These are phyloP conservation scores for Alisma plantagoaquatica DNA, from an alignment of 106 monocot species.

Conservation along the genomic window DNA sequence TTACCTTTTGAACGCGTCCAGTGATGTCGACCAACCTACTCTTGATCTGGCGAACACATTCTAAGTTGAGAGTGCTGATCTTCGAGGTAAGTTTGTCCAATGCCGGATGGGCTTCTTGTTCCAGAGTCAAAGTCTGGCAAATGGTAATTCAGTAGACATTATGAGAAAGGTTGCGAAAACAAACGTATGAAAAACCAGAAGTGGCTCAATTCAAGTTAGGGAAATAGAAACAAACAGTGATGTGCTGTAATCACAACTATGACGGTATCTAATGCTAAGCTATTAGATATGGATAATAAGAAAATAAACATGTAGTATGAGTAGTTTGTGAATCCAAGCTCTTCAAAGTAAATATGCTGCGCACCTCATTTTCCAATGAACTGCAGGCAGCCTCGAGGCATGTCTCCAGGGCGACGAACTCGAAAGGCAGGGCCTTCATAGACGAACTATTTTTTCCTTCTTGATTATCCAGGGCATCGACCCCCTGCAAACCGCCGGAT, in stretches of 20 bases:
- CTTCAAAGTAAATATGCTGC: no score
- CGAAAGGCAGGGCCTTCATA: constrained; percentile 39
- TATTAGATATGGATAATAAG: no score
- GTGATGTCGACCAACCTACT: constrained; percentile 58
- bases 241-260: no score
- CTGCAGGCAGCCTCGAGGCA: constrained; percentile 70
- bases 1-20: constrained; percentile 79
- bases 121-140: constrained; percentile 37
- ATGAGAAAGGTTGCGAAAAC: not conserved
- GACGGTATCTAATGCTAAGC: not conserved
- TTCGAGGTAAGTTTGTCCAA: constrained; percentile 69
- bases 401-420: constrained; percentile 60
- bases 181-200: not conserved
- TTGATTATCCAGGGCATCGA: constrained; percentile 3
- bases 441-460: not conserved
- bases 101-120: constrained; percentile 78
- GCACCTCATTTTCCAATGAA: constrained; percentile 59
- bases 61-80: constrained; percentile 78
- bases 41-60: constrained; percentile 72
- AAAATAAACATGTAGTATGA: no score
- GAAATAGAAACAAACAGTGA: no score
- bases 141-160: not conserved
- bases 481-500: not conserved
- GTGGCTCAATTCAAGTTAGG: no score
- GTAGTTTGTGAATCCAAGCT: no score